A percentile compares a stretch with the other conserved stretches of the same genome.
These are phyloP conservation scores for Candida sanyiensis DNA, from an alignment of 805 yeast genomes.

Conservation along the genomic window DNA sequence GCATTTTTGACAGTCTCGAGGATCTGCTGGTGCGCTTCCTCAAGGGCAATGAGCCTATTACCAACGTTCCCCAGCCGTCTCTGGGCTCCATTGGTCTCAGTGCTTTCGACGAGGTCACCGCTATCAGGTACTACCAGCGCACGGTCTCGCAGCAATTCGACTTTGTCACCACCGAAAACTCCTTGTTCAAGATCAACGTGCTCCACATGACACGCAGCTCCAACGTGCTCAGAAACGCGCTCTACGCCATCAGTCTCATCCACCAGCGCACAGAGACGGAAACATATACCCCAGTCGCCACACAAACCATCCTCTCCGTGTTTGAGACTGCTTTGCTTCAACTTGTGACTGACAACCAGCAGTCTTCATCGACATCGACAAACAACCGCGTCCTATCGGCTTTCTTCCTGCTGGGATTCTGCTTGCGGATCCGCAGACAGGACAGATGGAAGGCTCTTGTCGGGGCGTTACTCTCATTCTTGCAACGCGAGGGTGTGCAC, in stretches of 20 bases:
- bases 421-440: constrained; percentile 1
- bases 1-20: constrained; percentile 2
- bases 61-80: constrained; percentile 1
- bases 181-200: constrained; percentile 1
- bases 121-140: constrained; percentile 8
- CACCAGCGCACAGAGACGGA: not conserved
- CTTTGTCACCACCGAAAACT: not conserved
- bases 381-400: constrained; percentile 5
- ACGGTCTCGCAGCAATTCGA: constrained; percentile 7
- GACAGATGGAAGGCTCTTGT: constrained; percentile 4
- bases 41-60: constrained; percentile 5
- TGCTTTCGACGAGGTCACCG: constrained; percentile 4
- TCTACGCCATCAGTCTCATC: constrained; percentile 9
- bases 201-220: constrained; percentile 6
- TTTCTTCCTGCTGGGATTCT: constrained; percentile 5
- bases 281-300: not conserved
- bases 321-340: constrained; percentile 8
- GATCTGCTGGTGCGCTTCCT: not conserved
- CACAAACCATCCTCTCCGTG: constrained; percentile 2
- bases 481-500: constrained; percentile 9
- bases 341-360: constrained; percentile 6
- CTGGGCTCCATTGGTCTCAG: not conserved
- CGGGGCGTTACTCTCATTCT: constrained; percentile 1
- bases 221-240: constrained; percentile 6
- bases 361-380: constrained; percentile 3